Evolutionary conservation across 768 basidiomycete species (phyloP), one percentile per base, ranked within the genome.

Genomic region (Lactarius hengduanensis): DNA sequence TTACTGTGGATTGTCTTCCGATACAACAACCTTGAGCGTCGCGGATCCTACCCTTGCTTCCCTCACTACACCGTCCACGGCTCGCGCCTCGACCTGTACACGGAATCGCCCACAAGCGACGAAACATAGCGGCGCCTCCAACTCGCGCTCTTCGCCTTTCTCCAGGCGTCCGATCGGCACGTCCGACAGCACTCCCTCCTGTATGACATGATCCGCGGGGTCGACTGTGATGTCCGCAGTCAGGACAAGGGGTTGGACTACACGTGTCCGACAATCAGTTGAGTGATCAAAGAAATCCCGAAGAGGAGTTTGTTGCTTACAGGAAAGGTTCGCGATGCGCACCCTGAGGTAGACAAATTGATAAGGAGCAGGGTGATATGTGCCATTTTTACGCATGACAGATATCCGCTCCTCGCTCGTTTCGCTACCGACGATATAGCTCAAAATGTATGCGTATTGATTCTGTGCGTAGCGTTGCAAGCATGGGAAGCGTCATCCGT

Each of bases 401-500:
- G 72, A 41, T 8, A 36, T n/a, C 28, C 26, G 68, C 55, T 47
- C 59, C 20, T 59, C 16, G 61, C 47, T 54, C 2, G 57, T 66
- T 69, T 69, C 63, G 59, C 72, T 62, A 18, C 60, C 65, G 47
- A 60, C 62, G 68, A 69, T 55, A 57, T 56, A 58, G 47, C 10
- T 58, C 57, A 20, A 96, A 72, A 4, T 81, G 75, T 32, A 96
- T 79, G 7, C 79, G 80, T 13, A 88, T 84, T 8, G 83, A 80
- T 71, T 94, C 89, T 41, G 84, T 83, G 32, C 88, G 87, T 47
- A 97, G 76, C 28, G 84, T 83, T 60, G 92, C 87, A 18, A 97
- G 78, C 90, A 97, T 94, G 0, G 84, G 84, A 57, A 84, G 73
- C 4, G 92, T 87, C 78, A 98, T 82, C 18, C 88, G 80, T 68